phyloP scores from a whole-genome alignment of 2,329 filamentous ascomycete species.

The Colletotrichum cordylinicola region DNA sequence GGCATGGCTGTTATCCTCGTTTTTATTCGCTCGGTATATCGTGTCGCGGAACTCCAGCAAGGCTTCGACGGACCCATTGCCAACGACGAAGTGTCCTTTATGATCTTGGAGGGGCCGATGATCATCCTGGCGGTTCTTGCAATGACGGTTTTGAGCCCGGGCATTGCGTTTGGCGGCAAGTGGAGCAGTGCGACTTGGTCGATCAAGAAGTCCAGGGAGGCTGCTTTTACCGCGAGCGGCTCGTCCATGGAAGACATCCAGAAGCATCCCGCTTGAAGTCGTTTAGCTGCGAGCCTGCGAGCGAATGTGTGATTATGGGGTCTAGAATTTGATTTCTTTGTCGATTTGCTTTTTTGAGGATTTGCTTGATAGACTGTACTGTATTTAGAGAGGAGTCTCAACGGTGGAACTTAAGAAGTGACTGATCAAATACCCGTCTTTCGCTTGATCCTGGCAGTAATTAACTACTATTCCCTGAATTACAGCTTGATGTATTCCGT shows the following conservation, averaged over 20 bases:
- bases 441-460: background rate
- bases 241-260: background rate
- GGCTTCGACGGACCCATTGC: constrained; percentile 59
- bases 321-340: background rate
- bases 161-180: constrained; percentile 16
- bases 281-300: no score
- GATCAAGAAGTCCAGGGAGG: background rate
- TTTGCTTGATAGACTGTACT: background rate
- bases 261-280: background rate
- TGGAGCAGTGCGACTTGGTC: background rate
- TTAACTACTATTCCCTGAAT: background rate
- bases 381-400: background rate
- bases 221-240: background rate
- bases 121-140: constrained; percentile 32
- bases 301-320: fast-evolving
- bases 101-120: constrained; percentile 49
- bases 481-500: background rate
- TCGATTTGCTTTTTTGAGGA: background rate
- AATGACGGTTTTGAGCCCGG: constrained; percentile 36
- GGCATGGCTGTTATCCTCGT: constrained; percentile 57
- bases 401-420: background rate
- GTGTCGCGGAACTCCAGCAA: constrained; percentile 61
- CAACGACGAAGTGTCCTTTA: constrained; percentile 48
- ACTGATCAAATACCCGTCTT: background rate
- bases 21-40: constrained; percentile 60